These are phyloP conservation scores for Clarireedia homoeocarpa DNA, from an alignment of 2,329 filamentous ascomycete species.

Conservation along the genomic window DNA sequence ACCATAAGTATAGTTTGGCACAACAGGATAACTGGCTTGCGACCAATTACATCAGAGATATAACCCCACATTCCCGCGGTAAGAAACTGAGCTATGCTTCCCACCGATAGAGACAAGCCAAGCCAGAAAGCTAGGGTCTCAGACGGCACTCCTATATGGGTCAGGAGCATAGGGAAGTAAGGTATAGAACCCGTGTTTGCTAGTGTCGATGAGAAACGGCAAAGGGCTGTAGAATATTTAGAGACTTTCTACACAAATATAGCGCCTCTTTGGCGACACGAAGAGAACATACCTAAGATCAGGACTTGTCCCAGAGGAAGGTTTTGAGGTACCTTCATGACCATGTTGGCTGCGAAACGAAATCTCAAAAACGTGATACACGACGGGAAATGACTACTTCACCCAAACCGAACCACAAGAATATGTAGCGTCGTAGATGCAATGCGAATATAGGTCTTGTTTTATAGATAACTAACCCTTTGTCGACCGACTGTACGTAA, in stretches of 20 bases:
- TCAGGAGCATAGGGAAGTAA: conserved; percentile 1
- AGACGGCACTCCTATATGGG: not conserved
- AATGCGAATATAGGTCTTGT: too few relatives aligned
- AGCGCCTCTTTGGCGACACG: not conserved
- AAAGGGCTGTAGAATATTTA: not conserved
- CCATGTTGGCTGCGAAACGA: not conserved
- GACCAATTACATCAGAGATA: conserved; percentile 57
- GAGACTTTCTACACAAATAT: not conserved
- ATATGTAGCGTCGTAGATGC: too few relatives aligned
- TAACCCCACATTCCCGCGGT: conserved; percentile 80
- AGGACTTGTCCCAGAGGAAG: not conserved
- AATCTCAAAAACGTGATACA: not conserved
- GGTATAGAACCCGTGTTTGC: not conserved
- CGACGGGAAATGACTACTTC: not conserved
- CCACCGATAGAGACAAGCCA: conserved; percentile 37
- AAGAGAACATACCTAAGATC: not conserved
- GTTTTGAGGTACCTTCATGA: not conserved
- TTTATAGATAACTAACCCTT: too few relatives aligned
- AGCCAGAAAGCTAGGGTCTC: not conserved
- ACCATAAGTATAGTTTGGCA: conserved; percentile 53
- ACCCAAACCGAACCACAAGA: too few relatives aligned
- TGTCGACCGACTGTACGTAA: too few relatives aligned
- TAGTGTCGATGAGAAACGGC: conserved; percentile 5
- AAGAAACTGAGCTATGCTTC: conserved; percentile 73
- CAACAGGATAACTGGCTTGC: conserved; percentile 72